phyloP scores from a whole-genome alignment of 2,329 filamentous ascomycete genomes.

The Colletotrichum sojae region DNA sequence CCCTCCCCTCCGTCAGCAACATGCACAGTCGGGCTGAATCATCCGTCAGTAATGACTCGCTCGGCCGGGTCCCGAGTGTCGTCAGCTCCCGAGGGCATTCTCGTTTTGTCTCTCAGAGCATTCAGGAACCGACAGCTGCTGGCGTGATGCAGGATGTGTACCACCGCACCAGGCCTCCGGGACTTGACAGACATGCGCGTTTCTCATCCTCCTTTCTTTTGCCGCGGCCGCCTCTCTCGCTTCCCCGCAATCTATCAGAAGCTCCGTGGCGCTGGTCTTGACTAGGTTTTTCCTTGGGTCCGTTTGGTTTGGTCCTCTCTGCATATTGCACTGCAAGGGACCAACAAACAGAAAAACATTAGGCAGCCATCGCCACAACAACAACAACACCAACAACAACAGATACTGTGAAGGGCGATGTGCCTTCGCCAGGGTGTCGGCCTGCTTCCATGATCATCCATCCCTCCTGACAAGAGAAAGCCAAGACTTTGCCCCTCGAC shows the following conservation, averaged over 20 bases:
- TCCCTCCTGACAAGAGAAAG: slow-evolving; percentile 18
- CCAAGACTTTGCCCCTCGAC: slow-evolving; percentile 21
- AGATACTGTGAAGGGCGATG: background rate
- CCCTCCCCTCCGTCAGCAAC: background rate
- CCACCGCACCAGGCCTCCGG: slow-evolving; percentile 2
- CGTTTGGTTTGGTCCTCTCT: too few species aligned
- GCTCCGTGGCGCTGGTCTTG: slow-evolving; percentile 24
- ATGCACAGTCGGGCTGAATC: background rate
- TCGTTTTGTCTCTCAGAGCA: background rate
- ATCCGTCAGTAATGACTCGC: slow-evolving; percentile 4
- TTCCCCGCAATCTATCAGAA: slow-evolving; percentile 25
- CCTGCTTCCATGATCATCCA: background rate
- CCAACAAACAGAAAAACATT: background rate
- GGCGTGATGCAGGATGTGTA: background rate
- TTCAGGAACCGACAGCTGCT: background rate
- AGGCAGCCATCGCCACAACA: background rate
- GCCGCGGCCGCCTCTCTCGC: background rate
- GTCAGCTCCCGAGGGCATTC: background rate
- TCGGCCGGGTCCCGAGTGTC: background rate
- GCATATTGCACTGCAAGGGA: slow-evolving; percentile 8
- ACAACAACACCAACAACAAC: too few species aligned
- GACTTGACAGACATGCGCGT: background rate
- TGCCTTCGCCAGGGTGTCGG: slow-evolving; percentile 11
- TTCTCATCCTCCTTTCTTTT: slow-evolving; percentile 12
- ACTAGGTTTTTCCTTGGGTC: slow-evolving; percentile 7